Evolutionary conservation across 108 stramenopile species (phyloP), one percentile per base, ranked within the genome.

Genomic region (Nitzschia sp.): DNA sequence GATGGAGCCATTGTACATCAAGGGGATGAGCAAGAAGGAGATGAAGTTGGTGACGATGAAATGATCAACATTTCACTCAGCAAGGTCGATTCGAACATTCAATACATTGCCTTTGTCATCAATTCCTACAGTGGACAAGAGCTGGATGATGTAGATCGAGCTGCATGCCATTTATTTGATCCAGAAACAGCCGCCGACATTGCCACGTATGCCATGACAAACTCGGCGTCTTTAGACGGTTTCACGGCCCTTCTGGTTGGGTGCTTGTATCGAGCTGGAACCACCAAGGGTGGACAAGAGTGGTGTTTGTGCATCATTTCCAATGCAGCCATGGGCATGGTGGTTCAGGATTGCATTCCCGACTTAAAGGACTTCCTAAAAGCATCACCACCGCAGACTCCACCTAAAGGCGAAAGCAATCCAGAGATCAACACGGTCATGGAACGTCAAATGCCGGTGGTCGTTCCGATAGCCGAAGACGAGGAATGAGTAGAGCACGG

Each of bases 81-180:
- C 35, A 44, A 54, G 35, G 69, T 81, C 4, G 63, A 60, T 47
- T 52, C 76, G 4, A 34, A 29, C 25, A 46, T 74, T 0, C 54
- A 75, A 35, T 77, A 78, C 47, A 70, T 81, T 58, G 72, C 67
- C 9, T 75, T 81, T 36, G 57, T 78, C 17, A 75, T 81, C 56
- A 81, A 81, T 61, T 78, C 77, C 27, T 81, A 70, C 48, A 71
- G 57, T 45, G 77, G 72, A 35, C 80, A 81, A 57, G 77, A 81
- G 56, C 48, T 81, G 34, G 77, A 81, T 32, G 80, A 81, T 60
- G 69, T 78, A 31, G 53, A 68, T 2, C 58, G 72, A 54, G 80
- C 80, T 35, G 71, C 69, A 9, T 81, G 77, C 70, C 80, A 75
- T 31, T 53, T 78, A 19, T 81, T 75, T 56, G 80, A 81, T 52